Percentiles rank a stretch among this genome's conserved stretches.
phyloP scores from a whole-genome alignment of 2,329 filamentous ascomycete species.

The Microdochium trichocladiopsis region DNA sequence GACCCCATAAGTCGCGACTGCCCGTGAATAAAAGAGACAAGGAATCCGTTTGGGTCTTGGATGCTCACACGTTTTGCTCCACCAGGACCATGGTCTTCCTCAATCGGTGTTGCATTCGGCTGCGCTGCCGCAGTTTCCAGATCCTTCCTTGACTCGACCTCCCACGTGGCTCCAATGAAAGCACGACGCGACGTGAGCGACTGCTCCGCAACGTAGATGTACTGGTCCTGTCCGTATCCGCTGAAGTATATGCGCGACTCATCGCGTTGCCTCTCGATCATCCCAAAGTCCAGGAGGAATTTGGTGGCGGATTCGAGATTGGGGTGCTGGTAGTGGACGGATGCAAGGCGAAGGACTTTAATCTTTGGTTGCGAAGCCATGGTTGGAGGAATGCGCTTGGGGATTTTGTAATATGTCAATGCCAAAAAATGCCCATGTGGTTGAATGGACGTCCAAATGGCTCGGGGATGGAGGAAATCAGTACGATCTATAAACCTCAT shows the following conservation, averaged over 20 bases:
- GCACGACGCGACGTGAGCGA: conserved; percentile 37
- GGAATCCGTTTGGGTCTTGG: conserved; percentile 45
- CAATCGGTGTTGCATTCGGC: conserved; percentile 37
- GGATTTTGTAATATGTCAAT: too few species aligned
- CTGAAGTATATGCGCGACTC: conserved; percentile 48
- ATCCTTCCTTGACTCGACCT: conserved; percentile 48
- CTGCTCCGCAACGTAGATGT: conserved; percentile 46
- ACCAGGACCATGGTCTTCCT: conserved; percentile 41
- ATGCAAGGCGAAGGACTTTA: too few species aligned
- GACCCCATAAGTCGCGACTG: too few species aligned
- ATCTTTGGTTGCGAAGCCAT: too few species aligned
- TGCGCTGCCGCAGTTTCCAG: conserved; percentile 42
- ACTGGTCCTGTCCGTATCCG: conserved; percentile 55
- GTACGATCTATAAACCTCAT: too few species aligned
- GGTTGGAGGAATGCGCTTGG: too few species aligned
- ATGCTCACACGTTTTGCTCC: conserved; percentile 45
- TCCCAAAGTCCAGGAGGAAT: conserved; percentile 43
- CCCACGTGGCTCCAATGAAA: conserved; percentile 53
- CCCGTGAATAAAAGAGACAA: conserved; percentile 50
- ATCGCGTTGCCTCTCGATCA: conserved; percentile 27
- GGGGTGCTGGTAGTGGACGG: conserved; percentile 40
- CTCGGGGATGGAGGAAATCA: too few species aligned
- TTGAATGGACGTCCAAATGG: too few species aligned
- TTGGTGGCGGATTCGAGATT: conserved; percentile 30
- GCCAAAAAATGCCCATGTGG: too few species aligned